Conservation (phyloP, 768 basidiomycete genomes). For the Leucocoprinus birnbaumii region DNA sequence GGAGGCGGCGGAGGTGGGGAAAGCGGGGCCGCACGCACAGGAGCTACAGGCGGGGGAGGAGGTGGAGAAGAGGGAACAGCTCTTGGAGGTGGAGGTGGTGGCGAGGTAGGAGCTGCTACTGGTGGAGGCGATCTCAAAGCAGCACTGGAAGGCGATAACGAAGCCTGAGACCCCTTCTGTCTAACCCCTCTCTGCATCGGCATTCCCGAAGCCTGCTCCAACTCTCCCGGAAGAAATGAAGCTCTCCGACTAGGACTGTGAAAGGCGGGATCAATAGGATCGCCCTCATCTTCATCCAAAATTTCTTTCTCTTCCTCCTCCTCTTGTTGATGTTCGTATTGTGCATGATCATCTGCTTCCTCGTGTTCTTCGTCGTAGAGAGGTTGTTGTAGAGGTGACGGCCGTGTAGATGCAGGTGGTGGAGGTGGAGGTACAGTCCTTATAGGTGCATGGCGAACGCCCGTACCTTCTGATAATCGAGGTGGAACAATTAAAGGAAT, state of each 20-base stretch:
- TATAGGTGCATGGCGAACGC: neutral
- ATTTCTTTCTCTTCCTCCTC: conserved; percentile 31
- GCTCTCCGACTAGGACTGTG: conserved; percentile 46
- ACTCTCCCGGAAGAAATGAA: conserved; percentile 18
- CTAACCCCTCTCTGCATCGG: neutral
- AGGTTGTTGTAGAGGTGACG: neutral
- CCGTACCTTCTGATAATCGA: neutral
- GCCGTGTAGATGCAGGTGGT: neutral
- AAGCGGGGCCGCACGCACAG: no score
- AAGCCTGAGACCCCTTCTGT: neutral
- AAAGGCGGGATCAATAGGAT: conserved; percentile 69
- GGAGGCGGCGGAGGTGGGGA: no score
- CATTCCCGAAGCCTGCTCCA: neutral
- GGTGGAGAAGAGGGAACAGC: conserved; percentile 5
- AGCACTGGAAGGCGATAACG: neutral
- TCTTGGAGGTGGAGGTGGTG: no score
- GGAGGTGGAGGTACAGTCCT: conserved; percentile 15
- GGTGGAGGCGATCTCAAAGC: neutral
- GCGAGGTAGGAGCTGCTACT: neutral
- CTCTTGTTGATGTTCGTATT: no score
- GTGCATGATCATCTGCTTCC: no score
- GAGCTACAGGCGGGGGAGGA: neutral
- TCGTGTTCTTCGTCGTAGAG: no score
- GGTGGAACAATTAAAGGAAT: conserved; percentile 7
- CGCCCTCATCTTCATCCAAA: conserved; percentile 62